Base-by-base conservation (phyloP, 305 asterid genomes). In the Fraxinus velutina region DNA sequence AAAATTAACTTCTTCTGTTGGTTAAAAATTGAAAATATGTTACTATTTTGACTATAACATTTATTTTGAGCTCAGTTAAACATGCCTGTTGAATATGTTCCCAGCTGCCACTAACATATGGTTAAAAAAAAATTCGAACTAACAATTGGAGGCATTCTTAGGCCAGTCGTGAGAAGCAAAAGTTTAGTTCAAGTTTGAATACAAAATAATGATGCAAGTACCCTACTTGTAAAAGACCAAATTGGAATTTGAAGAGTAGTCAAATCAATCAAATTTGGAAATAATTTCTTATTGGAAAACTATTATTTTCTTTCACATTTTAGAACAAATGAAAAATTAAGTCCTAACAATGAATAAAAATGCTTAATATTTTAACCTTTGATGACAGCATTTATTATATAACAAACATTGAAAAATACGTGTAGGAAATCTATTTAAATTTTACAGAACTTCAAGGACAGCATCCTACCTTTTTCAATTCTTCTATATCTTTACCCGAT, bases 401-500 rank as follows among this genome's bases (percentile, higher is more conserved):
- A 12, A 42, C 62, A 50, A 50, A 47, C 77, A 60, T 21, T 30
- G n/a, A 27, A 36, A 81, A 55, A n/a, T 75, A n/a, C 44, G 22
- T 1, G 77, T 55, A 8, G 34, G 15, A 42, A 6, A 37, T 2
- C 50, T 39, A 39, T 39, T 39, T 39, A 39, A 9, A 39, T 39
- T 39, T 39, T 39, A 30, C 17, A 33, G 68, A 52, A 37, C 42
- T 37, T 71, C 44, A 76, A 50, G 19, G 75, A 75, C 15, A 64
- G 24, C 44, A 73, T 33, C 37, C 10, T 85, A 92, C 99, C 96
- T 85, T 81, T 84, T 91, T 92, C 81, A 96, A 73, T 83, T 96
- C 93, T 73, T 93, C 95, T 17, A 94, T 85, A 83, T 93, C 97
- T 86, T 83, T 92, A 79, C 95, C 93, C 0, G 97, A 94, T 86